Conservation (phyloP, 2,329 filamentous ascomycete genomes). For the Verticillium klebahnii region DNA sequence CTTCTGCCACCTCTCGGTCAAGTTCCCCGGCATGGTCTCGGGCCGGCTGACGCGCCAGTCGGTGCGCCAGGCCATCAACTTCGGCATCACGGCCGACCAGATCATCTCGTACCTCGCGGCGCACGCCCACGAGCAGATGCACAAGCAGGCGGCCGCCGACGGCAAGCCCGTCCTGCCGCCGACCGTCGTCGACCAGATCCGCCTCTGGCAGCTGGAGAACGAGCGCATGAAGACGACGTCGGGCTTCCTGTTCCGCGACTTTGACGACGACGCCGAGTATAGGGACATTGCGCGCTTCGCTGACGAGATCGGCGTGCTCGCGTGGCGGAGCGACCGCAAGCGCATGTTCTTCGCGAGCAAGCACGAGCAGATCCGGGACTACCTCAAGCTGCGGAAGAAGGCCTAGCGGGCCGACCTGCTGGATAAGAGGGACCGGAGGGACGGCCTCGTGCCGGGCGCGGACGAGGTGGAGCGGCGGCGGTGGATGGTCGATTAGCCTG, state of each 20-base stretch:
- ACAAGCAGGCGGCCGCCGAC: conserved; percentile 54
- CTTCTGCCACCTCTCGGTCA: conserved; percentile 81
- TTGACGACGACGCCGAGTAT: conserved; percentile 68
- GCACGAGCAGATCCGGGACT: conserved; percentile 82
- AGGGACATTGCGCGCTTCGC: conserved; percentile 71
- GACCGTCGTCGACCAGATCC: conserved; percentile 95
- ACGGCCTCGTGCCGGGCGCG: background rate
- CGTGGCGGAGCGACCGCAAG: conserved; percentile 77
- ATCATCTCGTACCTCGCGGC: conserved; percentile 90
- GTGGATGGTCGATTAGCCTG: background rate
- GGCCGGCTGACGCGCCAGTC: conserved; percentile 87
- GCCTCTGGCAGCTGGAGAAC: conserved; percentile 95
- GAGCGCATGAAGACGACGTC: conserved; percentile 83
- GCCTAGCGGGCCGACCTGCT: conserved; percentile 24
- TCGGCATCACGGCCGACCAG: conserved; percentile 91
- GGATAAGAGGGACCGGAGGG: background rate
- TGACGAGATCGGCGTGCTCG: conserved; percentile 82
- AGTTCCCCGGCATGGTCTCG: conserved; percentile 91
- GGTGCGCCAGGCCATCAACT: conserved; percentile 78
- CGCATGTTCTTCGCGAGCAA: conserved; percentile 89
- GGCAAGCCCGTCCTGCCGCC: conserved; percentile 77
- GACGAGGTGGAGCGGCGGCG: background rate
- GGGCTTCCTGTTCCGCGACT: conserved; percentile 89
- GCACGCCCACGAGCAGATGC: conserved; percentile 94
- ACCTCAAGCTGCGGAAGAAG: conserved; percentile 63